Evolutionary conservation across 2,329 filamentous ascomycete genomes (phyloP), one percentile per base, ranked within the genome.

Genomic region (Bipolaris sorokiniana): DNA sequence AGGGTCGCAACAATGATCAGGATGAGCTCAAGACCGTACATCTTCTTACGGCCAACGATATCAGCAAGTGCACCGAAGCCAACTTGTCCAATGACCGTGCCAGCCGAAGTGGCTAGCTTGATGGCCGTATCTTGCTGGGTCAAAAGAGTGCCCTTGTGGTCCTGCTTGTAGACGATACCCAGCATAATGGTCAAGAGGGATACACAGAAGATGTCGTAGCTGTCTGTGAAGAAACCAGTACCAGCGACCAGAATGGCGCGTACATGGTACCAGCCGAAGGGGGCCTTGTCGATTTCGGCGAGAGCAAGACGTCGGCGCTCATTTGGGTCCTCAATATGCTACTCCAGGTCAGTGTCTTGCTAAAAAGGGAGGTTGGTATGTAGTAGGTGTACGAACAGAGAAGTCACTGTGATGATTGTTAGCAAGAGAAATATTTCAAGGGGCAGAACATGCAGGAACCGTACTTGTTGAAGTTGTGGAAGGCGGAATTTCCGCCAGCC

Each of bases 211-310:
- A 76, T 72, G 49, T 75, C 72, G 77, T 94, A 94, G 34, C 89
- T 90, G 73, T 95, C 91, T 13, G 91, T 94, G 79, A 95, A 95
- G 86, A 96, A 96, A 70, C 66, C 91, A 55, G 93, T 89, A 70
- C 91, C 91, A 33, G 90, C 90, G 23, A 95, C 90, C 23, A 90
- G 78, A 58, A 90, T 85, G 61, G 90, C 90, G 45, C 90, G 85
- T 52, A 94, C 86, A 72, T 95, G 91, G 76, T 92, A 91, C 90
- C 74, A 94, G 70, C 90, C 89, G 59, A 94, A 93, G 3, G 88
- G 88, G 9, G 90, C 90, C 79, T 89, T 89, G 80, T 94, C 90
- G 66, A 94, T 89, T 77, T 93, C 89, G 36, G 90, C 89, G 50
- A 95, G 88, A 40, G 91, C 91, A 31, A 91, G 86, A 62, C 90